phyloP scores from a whole-genome alignment of 2,329 filamentous ascomycete species.

The Aspergillus aculeatus region DNA sequence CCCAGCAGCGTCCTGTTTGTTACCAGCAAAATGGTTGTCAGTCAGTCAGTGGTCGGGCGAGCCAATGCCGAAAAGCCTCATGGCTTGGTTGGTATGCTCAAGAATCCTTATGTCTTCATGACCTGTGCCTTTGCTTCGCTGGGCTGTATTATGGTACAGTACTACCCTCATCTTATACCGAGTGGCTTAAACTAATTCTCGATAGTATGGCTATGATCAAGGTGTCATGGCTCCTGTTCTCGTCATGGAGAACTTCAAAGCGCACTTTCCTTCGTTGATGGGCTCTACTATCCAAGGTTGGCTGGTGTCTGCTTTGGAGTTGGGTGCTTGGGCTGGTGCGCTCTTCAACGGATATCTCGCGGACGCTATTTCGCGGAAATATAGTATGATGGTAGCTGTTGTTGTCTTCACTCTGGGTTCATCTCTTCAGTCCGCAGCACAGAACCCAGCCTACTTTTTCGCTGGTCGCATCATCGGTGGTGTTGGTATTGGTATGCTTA shows the following conservation, averaged over 20 bases:
- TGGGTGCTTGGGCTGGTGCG: slow-evolving; percentile 37
- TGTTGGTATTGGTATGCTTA: slow-evolving; percentile 15
- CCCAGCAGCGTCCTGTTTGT: neutral
- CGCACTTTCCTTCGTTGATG: slow-evolving; percentile 34
- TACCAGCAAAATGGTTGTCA: slow-evolving; percentile 23
- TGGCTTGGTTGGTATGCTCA: slow-evolving; percentile 40
- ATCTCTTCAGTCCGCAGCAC: slow-evolving; percentile 28
- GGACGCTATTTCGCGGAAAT: slow-evolving; percentile 32
- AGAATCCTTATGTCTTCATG: slow-evolving; percentile 43
- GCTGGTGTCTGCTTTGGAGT: slow-evolving; percentile 34
- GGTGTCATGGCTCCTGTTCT: slow-evolving; percentile 37
- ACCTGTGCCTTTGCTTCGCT: slow-evolving; percentile 38
- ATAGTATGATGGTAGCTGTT: slow-evolving; percentile 35
- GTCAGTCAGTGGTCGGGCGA: slow-evolving; percentile 42
- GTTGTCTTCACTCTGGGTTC: slow-evolving; percentile 36
- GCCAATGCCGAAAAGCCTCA: slow-evolving; percentile 40
- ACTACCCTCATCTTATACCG: too few species aligned
- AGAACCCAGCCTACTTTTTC: slow-evolving; percentile 29
- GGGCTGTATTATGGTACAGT: slow-evolving; percentile 28
- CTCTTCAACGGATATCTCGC: slow-evolving; percentile 32
- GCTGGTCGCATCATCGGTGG: slow-evolving; percentile 10
- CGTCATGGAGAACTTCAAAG: slow-evolving; percentile 39
- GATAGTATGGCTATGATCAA: slow-evolving; percentile 33
- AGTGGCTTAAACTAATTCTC: too few species aligned
- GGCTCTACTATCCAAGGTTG: slow-evolving; percentile 34